Evolutionary conservation across 176 grass and related monocot genomes (phyloP).

Genomic region (Oropetium thomaeum): DNA sequence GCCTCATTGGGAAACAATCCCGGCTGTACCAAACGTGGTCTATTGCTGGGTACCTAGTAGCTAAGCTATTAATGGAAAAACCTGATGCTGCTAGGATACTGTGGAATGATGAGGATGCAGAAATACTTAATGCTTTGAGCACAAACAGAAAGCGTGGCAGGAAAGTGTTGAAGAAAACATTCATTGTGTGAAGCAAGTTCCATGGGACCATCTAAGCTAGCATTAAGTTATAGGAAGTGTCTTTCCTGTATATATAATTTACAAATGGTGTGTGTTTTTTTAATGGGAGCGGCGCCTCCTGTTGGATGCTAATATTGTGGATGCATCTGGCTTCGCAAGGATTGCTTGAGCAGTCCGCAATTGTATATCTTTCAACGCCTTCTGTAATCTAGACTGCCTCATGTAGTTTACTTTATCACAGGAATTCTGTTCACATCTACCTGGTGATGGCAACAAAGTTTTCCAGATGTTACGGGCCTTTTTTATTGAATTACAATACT

Average conservation of each 20-base stretch:
- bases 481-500: neutral
- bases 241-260: constrained; percentile 53
- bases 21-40: constrained; percentile 84
- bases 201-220: constrained; percentile 9
- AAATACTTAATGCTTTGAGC: constrained; percentile 80
- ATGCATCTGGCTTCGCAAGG: constrained; percentile 52
- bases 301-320: constrained; percentile 54
- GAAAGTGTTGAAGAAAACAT: constrained; percentile 88
- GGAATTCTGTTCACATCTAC: neutral
- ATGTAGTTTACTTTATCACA: constrained; percentile 4
- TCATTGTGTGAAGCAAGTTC: constrained; percentile 52
- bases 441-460: neutral
- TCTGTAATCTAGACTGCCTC: constrained; percentile 13
- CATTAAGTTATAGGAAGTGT: constrained; percentile 31
- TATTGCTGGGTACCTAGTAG: constrained; percentile 74
- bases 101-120: constrained; percentile 82
- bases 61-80: constrained; percentile 67
- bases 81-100: constrained; percentile 77
- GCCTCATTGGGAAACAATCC: constrained; percentile 83
- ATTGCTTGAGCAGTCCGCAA: constrained; percentile 25
- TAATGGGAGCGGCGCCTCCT: constrained; percentile 3
- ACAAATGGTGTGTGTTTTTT: constrained; percentile 32
- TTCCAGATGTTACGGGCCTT: neutral
- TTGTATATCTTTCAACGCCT: neutral
- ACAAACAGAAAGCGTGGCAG: constrained; percentile 60